Conservation (phyloP, 1,139 yeast genomes). For the Hemisphaericaspora subhashii region DNA sequence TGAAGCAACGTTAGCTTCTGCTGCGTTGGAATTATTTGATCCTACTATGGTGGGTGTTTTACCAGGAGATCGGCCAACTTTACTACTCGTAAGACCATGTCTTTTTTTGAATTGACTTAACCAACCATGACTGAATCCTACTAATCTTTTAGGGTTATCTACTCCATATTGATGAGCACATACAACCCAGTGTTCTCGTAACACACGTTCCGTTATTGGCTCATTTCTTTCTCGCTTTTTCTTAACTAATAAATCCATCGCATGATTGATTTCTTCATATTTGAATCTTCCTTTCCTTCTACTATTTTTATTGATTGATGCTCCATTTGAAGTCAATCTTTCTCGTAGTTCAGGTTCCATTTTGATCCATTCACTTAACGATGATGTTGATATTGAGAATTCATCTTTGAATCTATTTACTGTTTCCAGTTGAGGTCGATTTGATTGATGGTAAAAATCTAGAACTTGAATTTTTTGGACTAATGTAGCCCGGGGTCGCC, state of each 20-base stretch:
- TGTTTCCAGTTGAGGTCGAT: slow-evolving; percentile 57
- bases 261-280: slow-evolving; percentile 56
- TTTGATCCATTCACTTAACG: slow-evolving; percentile 61
- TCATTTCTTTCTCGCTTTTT: slow-evolving; percentile 43
- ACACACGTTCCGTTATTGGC: slow-evolving; percentile 53
- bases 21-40: background rate
- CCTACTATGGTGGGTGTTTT: background rate
- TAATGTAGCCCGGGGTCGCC: slow-evolving; percentile 56
- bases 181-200: slow-evolving; percentile 56
- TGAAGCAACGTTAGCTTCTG: slow-evolving; percentile 1
- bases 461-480: slow-evolving; percentile 58
- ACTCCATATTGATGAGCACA: slow-evolving; percentile 59
- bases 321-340: slow-evolving; percentile 40
- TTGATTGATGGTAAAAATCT: slow-evolving; percentile 49
- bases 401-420: slow-evolving; percentile 51
- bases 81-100: slow-evolving; percentile 49
- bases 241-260: slow-evolving; percentile 56
- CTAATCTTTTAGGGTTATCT: slow-evolving; percentile 56
- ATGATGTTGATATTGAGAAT: slow-evolving; percentile 55
- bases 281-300: slow-evolving; percentile 52
- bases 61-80: slow-evolving; percentile 20
- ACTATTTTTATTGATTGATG: slow-evolving; percentile 37
- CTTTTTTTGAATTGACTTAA: slow-evolving; percentile 57
- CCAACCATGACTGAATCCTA: slow-evolving; percentile 63
- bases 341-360: slow-evolving; percentile 49